Conservation (phyloP, 371 early-diverging fungal species). For the Apophysomyces ossiformis region DNA sequence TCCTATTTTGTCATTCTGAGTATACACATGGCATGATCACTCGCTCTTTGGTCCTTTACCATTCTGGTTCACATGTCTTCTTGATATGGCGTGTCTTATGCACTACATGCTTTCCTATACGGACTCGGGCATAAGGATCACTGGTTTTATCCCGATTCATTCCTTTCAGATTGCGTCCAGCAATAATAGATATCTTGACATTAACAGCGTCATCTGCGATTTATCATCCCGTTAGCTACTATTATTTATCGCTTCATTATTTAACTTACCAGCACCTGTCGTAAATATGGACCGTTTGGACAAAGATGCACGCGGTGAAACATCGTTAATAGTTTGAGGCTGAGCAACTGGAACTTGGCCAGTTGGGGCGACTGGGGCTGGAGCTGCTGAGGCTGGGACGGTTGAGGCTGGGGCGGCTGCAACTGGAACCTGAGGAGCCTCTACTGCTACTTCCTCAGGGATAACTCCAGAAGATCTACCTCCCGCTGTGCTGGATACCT, state of each 20-base stretch:
- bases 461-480: background rate
- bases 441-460: no score
- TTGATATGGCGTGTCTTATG: constrained; percentile 75
- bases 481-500: constrained; percentile 13
- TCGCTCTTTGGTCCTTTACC: constrained; percentile 27
- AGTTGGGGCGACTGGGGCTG: background rate
- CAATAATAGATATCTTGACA: constrained; percentile 45
- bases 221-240: background rate
- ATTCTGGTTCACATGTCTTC: constrained; percentile 68
- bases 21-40: background rate
- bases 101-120: constrained; percentile 54
- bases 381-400: background rate
- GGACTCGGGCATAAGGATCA: constrained; percentile 53
- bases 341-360: background rate
- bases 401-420: background rate
- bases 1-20: constrained; percentile 20
- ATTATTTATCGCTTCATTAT: background rate
- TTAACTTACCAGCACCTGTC: background rate
- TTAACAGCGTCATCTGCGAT: constrained; percentile 26
- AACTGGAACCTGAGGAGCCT: background rate
- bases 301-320: background rate
- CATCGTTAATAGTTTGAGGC: background rate
- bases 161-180: constrained; percentile 51
- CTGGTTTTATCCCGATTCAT: constrained; percentile 47
- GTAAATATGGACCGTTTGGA: background rate